Conservation (phyloP, 768 basidiomycete species). For the Xerocomellus amylosporus region DNA sequence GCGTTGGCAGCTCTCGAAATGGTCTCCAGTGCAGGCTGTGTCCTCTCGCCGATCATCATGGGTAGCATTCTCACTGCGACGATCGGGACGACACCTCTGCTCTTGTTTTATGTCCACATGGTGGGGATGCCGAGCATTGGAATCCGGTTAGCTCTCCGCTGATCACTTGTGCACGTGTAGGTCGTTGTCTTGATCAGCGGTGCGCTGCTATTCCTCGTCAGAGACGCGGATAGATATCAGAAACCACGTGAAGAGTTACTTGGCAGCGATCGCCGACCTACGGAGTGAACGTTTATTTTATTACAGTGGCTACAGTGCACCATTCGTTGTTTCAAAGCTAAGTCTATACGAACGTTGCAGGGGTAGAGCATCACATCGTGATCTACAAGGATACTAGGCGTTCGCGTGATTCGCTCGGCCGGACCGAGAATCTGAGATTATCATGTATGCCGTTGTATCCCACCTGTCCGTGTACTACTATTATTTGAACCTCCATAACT, state of each 20-base stretch:
- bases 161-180: slow-evolving; percentile 8
- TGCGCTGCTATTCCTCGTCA: slow-evolving; percentile 22
- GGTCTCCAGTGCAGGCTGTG: slow-evolving; percentile 17
- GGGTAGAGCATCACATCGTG: not conserved
- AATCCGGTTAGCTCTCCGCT: not conserved
- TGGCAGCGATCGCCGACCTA: not conserved
- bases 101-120: slow-evolving; percentile 26
- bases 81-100: slow-evolving; percentile 17
- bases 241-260: slow-evolving; percentile 4
- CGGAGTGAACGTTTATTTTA: not conserved
- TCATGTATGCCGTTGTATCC: not conserved
- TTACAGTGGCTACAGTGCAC: not conserved
- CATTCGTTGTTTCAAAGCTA: not conserved
- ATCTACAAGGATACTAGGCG: not conserved
- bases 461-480: not conserved
- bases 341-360: not conserved
- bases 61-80: slow-evolving; percentile 27
- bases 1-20: slow-evolving; percentile 30
- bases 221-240: slow-evolving; percentile 21
- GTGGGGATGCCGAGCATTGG: slow-evolving; percentile 4
- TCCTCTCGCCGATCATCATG: slow-evolving; percentile 32
- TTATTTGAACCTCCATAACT: not conserved
- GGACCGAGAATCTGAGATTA: not conserved
- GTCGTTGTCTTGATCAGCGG: slow-evolving; percentile 15
- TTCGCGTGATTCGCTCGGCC: not conserved